Conservation (phyloP, 768 basidiomycete genomes). For the Lactarius tabidus region DNA sequence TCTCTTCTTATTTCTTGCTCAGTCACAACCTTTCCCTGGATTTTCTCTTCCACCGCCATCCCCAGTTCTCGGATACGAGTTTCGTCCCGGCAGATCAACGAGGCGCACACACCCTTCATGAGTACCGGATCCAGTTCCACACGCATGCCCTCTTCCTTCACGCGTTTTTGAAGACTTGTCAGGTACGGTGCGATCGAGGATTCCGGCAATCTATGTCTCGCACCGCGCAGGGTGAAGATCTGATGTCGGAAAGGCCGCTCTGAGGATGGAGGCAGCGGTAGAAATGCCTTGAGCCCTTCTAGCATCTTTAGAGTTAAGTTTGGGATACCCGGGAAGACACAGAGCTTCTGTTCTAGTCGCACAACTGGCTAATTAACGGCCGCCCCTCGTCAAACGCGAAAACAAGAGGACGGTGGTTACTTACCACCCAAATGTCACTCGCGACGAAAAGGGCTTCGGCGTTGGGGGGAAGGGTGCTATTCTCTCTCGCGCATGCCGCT, state of each 20-base stretch:
- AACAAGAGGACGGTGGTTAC: conserved; percentile 28
- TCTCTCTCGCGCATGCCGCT: conserved; percentile 68
- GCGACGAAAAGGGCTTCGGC: conserved; percentile 79
- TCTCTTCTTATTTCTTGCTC: conserved; percentile 61
- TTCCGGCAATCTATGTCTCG: conserved; percentile 57
- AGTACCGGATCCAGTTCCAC: conserved; percentile 75
- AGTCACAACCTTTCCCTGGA: conserved; percentile 56
- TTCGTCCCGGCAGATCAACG: conserved; percentile 48
- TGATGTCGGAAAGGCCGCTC: conserved; percentile 77
- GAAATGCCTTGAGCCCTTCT: conserved; percentile 61
- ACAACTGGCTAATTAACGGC: conserved; percentile 72
- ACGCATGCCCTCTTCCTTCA: conserved; percentile 71
- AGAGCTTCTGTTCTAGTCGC: conserved; percentile 78
- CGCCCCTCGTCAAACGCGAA: background rate
- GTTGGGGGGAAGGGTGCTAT: conserved; percentile 87
- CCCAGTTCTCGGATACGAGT: conserved; percentile 52
- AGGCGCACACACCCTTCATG: conserved; percentile 57
- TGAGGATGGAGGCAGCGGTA: conserved; percentile 71
- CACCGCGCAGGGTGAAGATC: conserved; percentile 70
- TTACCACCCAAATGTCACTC: conserved; percentile 80
- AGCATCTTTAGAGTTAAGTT: conserved; percentile 79
- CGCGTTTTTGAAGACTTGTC: conserved; percentile 67
- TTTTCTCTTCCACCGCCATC: conserved; percentile 55
- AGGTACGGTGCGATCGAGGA: conserved; percentile 84
- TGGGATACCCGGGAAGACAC: conserved; percentile 91